A percentile compares a stretch with the other conserved stretches of the same genome.
These are phyloP conservation scores for Triticum dicoccoides DNA, from an alignment of 176 grass and related monocot genomes.

Conservation along the genomic window DNA sequence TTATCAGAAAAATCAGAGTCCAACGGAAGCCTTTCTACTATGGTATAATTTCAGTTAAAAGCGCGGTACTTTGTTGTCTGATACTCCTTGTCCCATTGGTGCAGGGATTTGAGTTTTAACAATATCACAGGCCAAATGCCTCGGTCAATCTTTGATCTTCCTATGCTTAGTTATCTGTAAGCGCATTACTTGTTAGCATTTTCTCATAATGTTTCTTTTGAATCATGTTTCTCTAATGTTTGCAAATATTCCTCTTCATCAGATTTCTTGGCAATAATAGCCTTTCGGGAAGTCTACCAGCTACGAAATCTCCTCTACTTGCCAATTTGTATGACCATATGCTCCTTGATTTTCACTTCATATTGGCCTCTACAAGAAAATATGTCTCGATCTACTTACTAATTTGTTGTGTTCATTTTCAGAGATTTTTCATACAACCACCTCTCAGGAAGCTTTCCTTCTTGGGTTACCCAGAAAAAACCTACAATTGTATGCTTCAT, in stretches of 20 bases:
- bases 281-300: conserved; percentile 16
- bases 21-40: not conserved
- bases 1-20: not conserved
- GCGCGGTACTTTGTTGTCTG: conserved; percentile 9
- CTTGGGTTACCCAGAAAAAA: conserved; percentile 7
- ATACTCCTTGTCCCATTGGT: conserved; percentile 21
- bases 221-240: conserved; percentile 9
- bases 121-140: conserved; percentile 18
- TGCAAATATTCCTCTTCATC: not conserved
- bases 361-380: not conserved
- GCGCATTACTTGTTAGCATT: conserved; percentile 19
- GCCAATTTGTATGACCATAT: conserved; percentile 10
- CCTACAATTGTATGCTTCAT: conserved; percentile 2
- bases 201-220: not conserved
- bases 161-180: conserved; percentile 54
- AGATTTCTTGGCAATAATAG: conserved; percentile 22
- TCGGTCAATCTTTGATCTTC: conserved; percentile 13
- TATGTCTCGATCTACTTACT: not conserved
- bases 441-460: conserved; percentile 6
- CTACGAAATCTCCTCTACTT: not conserved
- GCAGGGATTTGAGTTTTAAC: conserved; percentile 22
- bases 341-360: not conserved
- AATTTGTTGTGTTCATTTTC: not conserved
- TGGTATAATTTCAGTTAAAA: not conserved
- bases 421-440: conserved; percentile 28